Evolutionary conservation across 2,329 filamentous ascomycete species (phyloP).

Genomic region (Microsporum audouinii): DNA sequence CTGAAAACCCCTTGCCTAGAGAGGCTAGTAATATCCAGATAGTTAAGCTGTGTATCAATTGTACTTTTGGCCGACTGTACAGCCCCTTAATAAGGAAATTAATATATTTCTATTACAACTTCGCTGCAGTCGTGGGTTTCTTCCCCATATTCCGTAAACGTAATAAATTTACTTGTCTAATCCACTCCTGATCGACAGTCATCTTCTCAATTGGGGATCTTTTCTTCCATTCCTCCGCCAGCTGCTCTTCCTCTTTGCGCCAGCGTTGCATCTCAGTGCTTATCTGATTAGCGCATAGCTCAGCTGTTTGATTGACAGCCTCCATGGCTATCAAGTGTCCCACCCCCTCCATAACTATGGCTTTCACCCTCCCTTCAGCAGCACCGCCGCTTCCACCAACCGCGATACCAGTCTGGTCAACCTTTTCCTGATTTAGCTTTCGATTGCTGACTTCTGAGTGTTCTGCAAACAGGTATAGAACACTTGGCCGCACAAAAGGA

Average conservation of each 20-base stretch:
- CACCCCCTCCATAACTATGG: conserved; percentile 50
- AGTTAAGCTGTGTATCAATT: too few species aligned
- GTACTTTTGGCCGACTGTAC: too few species aligned
- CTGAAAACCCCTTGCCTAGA: too few species aligned
- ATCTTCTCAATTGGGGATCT: conserved; percentile 44
- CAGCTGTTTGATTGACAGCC: conserved; percentile 54
- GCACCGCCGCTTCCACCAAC: conserved; percentile 40
- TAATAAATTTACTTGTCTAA: conserved; percentile 12
- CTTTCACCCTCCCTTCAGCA: conserved; percentile 57
- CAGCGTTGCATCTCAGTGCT: conserved; percentile 46
- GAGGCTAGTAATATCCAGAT: too few species aligned
- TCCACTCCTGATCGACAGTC: conserved; percentile 45
- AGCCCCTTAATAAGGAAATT: too few species aligned
- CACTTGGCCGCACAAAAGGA: conserved; percentile 35
- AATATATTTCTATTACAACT: conserved; percentile 17
- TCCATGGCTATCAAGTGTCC: conserved; percentile 85
- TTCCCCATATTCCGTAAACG: neutral
- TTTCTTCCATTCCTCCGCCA: conserved; percentile 43
- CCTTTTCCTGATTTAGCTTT: conserved; percentile 31
- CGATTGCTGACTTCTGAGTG: conserved; percentile 33
- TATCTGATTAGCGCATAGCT: conserved; percentile 47
- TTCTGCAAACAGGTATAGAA: conserved; percentile 36
- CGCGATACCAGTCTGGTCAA: conserved; percentile 30
- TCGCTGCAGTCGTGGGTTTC: conserved; percentile 14
- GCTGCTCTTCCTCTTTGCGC: conserved; percentile 46